Conservation (phyloP, 1,284 basidiomycete genomes). For the Austroboletus niveus region DNA sequence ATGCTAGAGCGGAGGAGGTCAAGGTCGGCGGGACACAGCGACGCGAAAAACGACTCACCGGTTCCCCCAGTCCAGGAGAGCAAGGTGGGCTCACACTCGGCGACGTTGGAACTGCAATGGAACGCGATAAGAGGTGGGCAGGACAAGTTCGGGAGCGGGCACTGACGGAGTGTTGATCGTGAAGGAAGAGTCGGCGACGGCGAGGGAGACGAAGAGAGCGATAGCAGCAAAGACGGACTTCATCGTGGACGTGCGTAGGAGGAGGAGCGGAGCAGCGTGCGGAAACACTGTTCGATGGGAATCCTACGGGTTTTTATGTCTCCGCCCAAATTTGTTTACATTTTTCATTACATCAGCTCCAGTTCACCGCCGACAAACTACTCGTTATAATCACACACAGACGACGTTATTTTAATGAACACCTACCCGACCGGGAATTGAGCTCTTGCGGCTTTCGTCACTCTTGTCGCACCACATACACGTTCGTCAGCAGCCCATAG, state of each 20-base stretch:
- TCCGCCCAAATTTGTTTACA: constrained; percentile 28
- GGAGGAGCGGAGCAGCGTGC: no score
- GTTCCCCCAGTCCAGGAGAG: constrained; percentile 50
- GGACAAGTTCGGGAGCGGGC: neutral
- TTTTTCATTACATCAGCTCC: constrained; percentile 6
- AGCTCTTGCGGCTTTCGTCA: neutral
- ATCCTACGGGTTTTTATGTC: constrained; percentile 27
- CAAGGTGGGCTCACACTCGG: constrained; percentile 50
- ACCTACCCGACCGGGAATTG: constrained; percentile 1
- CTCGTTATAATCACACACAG: constrained; percentile 18
- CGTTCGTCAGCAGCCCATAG: constrained; percentile 52
- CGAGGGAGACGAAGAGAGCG: constrained; percentile 39
- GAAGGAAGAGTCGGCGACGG: constrained; percentile 35
- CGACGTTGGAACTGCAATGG: constrained; percentile 30
- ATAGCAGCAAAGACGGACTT: constrained; percentile 41
- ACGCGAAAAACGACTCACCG: constrained; percentile 37
- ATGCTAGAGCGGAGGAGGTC: constrained; percentile 34
- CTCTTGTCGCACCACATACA: constrained; percentile 35
- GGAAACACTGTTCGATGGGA: constrained; percentile 9
- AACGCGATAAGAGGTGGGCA: constrained; percentile 4
- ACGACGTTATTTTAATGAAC: neutral
- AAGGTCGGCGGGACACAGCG: neutral
- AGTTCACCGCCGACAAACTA: neutral
- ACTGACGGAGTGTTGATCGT: constrained; percentile 64
- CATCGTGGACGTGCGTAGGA: constrained; percentile 33